Evolutionary conservation across 164 flowering plant species (phyloP).

Genomic region (Brasenia schreberi): DNA sequence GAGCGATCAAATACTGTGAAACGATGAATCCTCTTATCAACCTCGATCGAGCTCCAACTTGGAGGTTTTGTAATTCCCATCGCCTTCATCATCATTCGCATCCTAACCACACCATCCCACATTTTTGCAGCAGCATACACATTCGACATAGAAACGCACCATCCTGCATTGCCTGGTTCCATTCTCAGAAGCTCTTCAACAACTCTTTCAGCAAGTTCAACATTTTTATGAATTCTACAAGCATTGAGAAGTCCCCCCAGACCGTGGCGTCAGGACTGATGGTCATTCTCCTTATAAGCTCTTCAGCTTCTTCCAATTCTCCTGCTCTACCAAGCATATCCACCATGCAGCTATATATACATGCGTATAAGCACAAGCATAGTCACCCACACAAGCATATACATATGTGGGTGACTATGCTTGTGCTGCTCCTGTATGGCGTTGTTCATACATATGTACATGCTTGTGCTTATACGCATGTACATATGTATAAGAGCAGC

Average conservation of each 20-base stretch:
- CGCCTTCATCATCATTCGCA: constrained; percentile 8
- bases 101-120: constrained; percentile 7
- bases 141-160: constrained; percentile 11
- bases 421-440: too few relatives aligned
- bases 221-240: constrained; percentile 9
- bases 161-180: constrained; percentile 4
- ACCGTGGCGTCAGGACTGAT: constrained; percentile 7
- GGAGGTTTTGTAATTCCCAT: constrained; percentile 3
- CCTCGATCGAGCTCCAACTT: constrained; percentile 9
- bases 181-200: constrained; percentile 6
- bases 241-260: constrained; percentile 13
- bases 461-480: too few relatives aligned
- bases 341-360: constrained; percentile 9
- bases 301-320: constrained; percentile 9
- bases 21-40: constrained; percentile 4
- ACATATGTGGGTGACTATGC: too few relatives aligned
- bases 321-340: constrained; percentile 11
- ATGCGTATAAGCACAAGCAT: constrained; percentile 7
- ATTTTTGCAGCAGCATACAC: constrained; percentile 2
- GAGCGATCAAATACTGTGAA: constrained; percentile 6
- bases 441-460: too few relatives aligned
- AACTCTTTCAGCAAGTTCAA: constrained; percentile 6
- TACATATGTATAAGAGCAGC: constrained; percentile 14
- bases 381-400: constrained; percentile 10
- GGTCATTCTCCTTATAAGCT: constrained; percentile 4